Percentiles rank a stretch among this genome's conserved stretches.
These are phyloP conservation scores for Candida neerlandica DNA, from an alignment of 1,139 yeast species.

Conservation along the genomic window DNA sequence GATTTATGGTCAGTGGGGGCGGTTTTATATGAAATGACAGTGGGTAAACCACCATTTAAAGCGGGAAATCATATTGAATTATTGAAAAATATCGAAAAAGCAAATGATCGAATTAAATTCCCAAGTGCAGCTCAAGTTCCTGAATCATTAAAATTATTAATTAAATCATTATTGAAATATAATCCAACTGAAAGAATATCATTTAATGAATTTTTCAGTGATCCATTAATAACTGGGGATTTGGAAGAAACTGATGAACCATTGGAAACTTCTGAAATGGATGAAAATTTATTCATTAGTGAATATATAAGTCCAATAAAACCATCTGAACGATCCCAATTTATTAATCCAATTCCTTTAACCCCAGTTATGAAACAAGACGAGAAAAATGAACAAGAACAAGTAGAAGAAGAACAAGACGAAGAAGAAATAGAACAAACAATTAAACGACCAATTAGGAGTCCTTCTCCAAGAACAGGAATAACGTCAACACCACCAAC, in stretches of 20 bases:
- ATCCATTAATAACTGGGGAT: constrained; percentile 53
- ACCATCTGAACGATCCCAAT: constrained; percentile 20
- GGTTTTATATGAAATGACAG: constrained; percentile 90
- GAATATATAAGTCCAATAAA: constrained; percentile 63
- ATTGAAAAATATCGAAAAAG: constrained; percentile 77
- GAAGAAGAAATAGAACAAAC: not conserved
- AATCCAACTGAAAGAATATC: constrained; percentile 88
- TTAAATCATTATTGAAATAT: constrained; percentile 74
- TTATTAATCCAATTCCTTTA: constrained; percentile 19
- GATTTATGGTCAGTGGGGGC: constrained; percentile 99
- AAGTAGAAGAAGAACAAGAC: no score
- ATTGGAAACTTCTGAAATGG: constrained; percentile 68
- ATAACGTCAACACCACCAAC: not conserved
- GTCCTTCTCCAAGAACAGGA: not conserved
- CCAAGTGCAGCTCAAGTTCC: constrained; percentile 65
- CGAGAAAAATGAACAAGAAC: not conserved
- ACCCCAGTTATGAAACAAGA: constrained; percentile 1
- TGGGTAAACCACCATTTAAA: constrained; percentile 92
- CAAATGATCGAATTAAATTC: constrained; percentile 75
- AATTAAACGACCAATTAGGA: not conserved
- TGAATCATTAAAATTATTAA: constrained; percentile 66
- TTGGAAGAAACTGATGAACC: constrained; percentile 55
- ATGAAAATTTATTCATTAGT: constrained; percentile 79
- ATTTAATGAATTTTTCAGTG: constrained; percentile 80
- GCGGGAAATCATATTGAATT: constrained; percentile 93